These are phyloP conservation scores for Rickenella mellea DNA, from an alignment of 768 basidiomycete species.

Conservation along the genomic window DNA sequence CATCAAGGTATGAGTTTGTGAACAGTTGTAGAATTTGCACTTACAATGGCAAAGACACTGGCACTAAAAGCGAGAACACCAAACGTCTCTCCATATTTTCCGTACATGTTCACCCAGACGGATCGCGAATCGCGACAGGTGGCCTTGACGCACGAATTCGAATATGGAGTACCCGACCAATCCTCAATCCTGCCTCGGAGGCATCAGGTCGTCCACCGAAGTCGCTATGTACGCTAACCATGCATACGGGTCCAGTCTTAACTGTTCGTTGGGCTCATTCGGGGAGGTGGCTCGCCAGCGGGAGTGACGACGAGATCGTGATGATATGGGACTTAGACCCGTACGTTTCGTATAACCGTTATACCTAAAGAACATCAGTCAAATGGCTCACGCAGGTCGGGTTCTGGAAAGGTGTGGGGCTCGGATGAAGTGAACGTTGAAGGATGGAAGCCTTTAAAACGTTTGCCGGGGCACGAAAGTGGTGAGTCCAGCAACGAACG, in stretches of 20 bases:
- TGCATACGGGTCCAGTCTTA: conserved; percentile 91
- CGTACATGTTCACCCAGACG: conserved; percentile 90
- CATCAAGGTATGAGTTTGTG: conserved; percentile 50
- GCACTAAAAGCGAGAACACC: conserved; percentile 46
- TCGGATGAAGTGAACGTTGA: conserved; percentile 94
- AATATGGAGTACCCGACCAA: conserved; percentile 95
- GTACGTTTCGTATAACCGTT: conserved; percentile 39
- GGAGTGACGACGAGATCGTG: conserved; percentile 90
- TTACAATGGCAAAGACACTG: conserved; percentile 21
- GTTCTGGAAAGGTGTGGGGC: conserved; percentile 85
- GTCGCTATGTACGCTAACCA: conserved; percentile 79
- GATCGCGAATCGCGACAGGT: conserved; percentile 93
- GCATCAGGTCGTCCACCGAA: conserved; percentile 68
- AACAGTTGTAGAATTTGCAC: background rate
- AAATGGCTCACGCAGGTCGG: conserved; percentile 37
- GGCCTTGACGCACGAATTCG: conserved; percentile 93
- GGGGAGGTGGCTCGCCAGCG: conserved; percentile 89
- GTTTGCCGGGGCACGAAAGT: conserved; percentile 89
- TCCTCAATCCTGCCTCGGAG: conserved; percentile 67
- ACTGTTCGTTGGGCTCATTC: conserved; percentile 91
- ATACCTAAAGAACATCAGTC: background rate
- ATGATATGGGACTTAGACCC: conserved; percentile 98
- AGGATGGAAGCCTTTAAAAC: conserved; percentile 90
- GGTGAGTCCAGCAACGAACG: conserved; percentile 39
- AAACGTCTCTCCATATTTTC: conserved; percentile 86